Conservation (phyloP, 441 rosid genomes). For the Croton laevigatus region DNA sequence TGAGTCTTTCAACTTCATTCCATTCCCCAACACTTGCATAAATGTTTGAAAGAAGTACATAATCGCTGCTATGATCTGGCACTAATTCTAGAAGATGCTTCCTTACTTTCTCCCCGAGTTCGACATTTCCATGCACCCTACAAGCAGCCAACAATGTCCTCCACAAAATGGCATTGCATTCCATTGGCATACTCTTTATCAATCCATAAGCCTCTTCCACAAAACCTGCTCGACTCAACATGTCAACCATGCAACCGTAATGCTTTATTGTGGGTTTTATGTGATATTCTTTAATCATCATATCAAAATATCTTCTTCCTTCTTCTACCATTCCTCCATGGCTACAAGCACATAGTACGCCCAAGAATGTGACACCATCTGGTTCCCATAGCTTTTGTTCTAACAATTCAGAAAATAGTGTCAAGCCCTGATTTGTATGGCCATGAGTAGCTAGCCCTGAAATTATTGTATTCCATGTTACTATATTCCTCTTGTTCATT, state of each 20-base stretch:
- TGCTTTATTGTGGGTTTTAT: conserved; percentile 28
- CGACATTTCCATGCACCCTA: conserved; percentile 20
- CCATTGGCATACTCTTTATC: conserved; percentile 20
- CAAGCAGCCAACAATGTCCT: conserved; percentile 24
- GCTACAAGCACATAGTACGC: conserved; percentile 24
- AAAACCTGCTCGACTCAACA: conserved; percentile 26
- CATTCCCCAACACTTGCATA: conserved; percentile 22
- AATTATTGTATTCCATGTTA: conserved; percentile 27
- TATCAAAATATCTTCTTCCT: conserved; percentile 22
- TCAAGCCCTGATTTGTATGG: conserved; percentile 14
- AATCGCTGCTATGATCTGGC: conserved; percentile 18
- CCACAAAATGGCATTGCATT: conserved; percentile 22
- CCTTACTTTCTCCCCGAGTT: conserved; percentile 17
- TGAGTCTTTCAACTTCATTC: conserved; percentile 20
- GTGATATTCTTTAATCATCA: conserved; percentile 19
- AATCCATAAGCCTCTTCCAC: conserved; percentile 24
- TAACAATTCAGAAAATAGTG: conserved; percentile 15
- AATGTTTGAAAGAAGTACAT: conserved; percentile 23
- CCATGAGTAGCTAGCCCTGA: conserved; percentile 21
- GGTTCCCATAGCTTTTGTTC: conserved; percentile 14
- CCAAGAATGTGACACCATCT: conserved; percentile 23
- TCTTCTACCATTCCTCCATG: conserved; percentile 24
- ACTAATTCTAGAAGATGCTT: conserved; percentile 15
- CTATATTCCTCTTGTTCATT: conserved; percentile 12
- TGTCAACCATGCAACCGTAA: conserved; percentile 31